Base-by-base conservation (phyloP, 1,284 basidiomycete genomes). In the Sporisorium sorghi region DNA sequence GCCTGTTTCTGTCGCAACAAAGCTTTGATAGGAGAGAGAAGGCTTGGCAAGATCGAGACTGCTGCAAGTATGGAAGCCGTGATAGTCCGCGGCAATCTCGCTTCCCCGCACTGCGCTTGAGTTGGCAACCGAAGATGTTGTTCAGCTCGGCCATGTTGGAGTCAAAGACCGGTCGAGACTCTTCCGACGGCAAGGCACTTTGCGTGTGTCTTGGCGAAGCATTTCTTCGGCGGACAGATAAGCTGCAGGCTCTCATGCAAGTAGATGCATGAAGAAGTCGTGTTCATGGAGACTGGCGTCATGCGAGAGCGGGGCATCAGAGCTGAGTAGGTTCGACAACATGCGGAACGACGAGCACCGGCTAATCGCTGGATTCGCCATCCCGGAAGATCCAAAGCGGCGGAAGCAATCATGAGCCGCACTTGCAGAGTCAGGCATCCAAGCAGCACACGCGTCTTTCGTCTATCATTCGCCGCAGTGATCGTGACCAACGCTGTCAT, bases 1-100 rank as follows among this genome's bases (percentile, higher is more conserved):
- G 52, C 53, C 52, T 55, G 56, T 42, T 32, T 39, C 0, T 23
- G n/a, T n/a, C n/a, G 47, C n/a, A 39, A 39, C 39, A 62, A 62
- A 55, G 59, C 59, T 55, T 62, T 55, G 47, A 21, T 19, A 26
- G 1, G 14, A 19, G 1, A 19, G 19, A 9, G n/a, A 40, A 40
- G n/a, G 6, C 7, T 40, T 40, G 37, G 37, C n/a, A 40, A 8
- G 32, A 23, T n/a, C 37, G 15, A 52, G 49, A 50, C 12, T 21
- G 33, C 33, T 35, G 33, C 33, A 14, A 35, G 33, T 3, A 35
- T 35, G 8, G 39, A 35, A 8, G 32, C 48, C 7, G 40, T 26
- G 46, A 43, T 46, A 2, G 11, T 42, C 30, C 51, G 51, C 51
- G 44, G 51, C 23, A 23, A 43, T 55, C 17, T 43, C 26, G 28